Conservation (phyloP, 148 eudicot genomes). For the Polygonum maritimum region DNA sequence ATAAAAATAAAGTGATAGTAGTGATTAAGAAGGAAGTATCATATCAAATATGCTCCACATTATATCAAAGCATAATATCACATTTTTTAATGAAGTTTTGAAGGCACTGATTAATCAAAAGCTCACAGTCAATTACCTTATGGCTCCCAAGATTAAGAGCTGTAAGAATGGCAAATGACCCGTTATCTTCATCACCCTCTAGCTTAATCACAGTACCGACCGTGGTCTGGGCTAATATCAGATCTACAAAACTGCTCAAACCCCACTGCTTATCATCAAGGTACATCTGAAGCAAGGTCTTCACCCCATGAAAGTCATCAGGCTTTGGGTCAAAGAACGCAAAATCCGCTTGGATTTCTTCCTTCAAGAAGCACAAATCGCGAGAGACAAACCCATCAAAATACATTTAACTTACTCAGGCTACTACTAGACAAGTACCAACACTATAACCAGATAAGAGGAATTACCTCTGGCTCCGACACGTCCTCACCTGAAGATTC, state of each 20-base stretch:
- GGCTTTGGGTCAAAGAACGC: conserved; percentile 96
- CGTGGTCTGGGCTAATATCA: conserved; percentile 77
- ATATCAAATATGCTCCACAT: background rate
- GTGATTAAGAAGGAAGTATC: background rate
- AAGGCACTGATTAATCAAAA: background rate
- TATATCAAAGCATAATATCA: background rate
- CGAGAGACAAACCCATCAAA: conserved; percentile 1
- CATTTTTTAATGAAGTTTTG: background rate
- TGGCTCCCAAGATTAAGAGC: conserved; percentile 77
- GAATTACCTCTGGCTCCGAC: conserved; percentile 46
- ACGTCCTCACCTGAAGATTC: conserved; percentile 57
- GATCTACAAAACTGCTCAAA: conserved; percentile 72
- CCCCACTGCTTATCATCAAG: conserved; percentile 76
- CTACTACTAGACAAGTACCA: background rate
- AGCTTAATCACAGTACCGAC: conserved; percentile 85
- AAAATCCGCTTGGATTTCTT: conserved; percentile 84
- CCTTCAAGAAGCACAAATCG: conserved; percentile 29
- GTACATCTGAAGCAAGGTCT: conserved; percentile 62
- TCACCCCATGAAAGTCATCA: conserved; percentile 81
- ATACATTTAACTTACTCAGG: background rate
- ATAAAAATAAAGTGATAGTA: no score
- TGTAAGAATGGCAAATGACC: conserved; percentile 57
- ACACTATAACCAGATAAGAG: background rate
- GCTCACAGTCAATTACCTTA: conserved; percentile 28
- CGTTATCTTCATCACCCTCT: conserved; percentile 83